These are phyloP conservation scores for Tilletia setariae DNA, from an alignment of 1,284 basidiomycete genomes.

Conservation along the genomic window DNA sequence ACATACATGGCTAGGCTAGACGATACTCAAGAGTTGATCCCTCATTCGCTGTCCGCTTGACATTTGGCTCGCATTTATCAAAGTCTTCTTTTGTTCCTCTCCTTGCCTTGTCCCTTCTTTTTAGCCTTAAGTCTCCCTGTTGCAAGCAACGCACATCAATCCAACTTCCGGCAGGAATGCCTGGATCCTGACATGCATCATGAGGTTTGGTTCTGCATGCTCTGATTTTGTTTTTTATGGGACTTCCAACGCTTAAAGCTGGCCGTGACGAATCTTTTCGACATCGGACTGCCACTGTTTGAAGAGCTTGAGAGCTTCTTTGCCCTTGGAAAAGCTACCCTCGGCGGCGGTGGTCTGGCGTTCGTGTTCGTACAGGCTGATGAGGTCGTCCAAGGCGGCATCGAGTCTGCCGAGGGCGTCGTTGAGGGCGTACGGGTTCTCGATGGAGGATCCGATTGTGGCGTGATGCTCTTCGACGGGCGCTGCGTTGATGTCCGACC, in stretches of 20 bases:
- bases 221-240: no score
- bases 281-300: conserved; percentile 40
- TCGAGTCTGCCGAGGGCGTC: conserved; percentile 40
- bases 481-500: conserved; percentile 24
- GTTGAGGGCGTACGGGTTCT: conserved; percentile 43
- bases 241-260: neutral
- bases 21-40: no score
- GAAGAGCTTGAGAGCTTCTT: conserved; percentile 38
- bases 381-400: conserved; percentile 38
- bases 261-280: conserved; percentile 29
- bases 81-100: no score
- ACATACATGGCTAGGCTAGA: no score
- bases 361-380: conserved; percentile 39
- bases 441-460: conserved; percentile 39
- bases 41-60: no score
- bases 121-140: no score
- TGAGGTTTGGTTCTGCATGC: no score
- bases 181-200: no score
- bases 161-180: no score
- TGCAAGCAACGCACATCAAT: no score
- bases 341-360: conserved; percentile 38
- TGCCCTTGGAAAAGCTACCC: conserved; percentile 40
- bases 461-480: conserved; percentile 20
- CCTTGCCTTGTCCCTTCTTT: no score
- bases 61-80: no score